Base-by-base conservation (phyloP, 202 grass and related monocot genomes). In the Bolboschoenoplectus hybrid region DNA sequence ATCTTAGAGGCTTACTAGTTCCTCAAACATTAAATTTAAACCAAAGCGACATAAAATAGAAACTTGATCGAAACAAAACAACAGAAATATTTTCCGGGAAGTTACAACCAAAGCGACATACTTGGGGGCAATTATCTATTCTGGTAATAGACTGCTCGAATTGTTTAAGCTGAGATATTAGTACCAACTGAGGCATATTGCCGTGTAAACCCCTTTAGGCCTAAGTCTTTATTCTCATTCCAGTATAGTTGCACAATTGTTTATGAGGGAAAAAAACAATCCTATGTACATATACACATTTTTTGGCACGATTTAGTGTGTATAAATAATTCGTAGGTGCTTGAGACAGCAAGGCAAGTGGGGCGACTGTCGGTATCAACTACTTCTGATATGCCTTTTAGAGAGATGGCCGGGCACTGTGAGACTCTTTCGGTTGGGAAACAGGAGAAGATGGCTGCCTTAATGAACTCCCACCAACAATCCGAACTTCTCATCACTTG, bases 301-400 rank as follows among this genome's bases (percentile, higher is more conserved):
- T 34, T 81, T 57, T 69, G 52, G 8, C 52, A 57, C 58, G 74
- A 12, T 78, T 78, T 17, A 78, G 58, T 77, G 19, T 34, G 9
- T 60, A 84, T 46, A 60, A 84, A 75, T 82, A 43, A 82, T 85
- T 44, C 82, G 38, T 81, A 97, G 96, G 87, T 94, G 79, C 64
- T 70, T 16, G 92, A 96, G 77, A 80, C 88, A 91, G 82, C 91
- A 89, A 80, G 2, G 17, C 60, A 90, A 66, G 86, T 92, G 79
- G 92, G 92, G 88, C 92, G 90, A 85, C 61, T 90, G 39, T 98
- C 97, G 7, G 89, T 82, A 9, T 92, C 97, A 84, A 91, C 87
- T 80, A 96, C 88, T 69, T 75, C 89, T 32, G 82, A 91, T 86
- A 61, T 96, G 50, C 89, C 97, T 88, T 98, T 94, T 67, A 88